A percentile compares a stretch with the other conserved stretches of the same genome.
Conservation (phyloP, 345 rosid species). For the Moringa oleifera region DNA sequence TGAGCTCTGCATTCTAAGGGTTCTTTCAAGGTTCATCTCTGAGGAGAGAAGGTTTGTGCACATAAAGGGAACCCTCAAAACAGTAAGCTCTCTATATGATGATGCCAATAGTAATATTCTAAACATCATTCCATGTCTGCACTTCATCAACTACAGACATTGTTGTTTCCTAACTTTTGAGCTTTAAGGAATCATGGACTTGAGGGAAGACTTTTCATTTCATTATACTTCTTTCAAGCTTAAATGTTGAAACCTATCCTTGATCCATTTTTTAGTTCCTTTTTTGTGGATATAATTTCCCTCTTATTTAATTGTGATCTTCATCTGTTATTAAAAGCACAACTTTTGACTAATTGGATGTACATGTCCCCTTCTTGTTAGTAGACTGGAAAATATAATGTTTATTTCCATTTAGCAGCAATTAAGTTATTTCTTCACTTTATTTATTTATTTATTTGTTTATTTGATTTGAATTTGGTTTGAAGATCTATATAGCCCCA, state of each 20-base stretch:
- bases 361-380: neutral
- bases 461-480: slow-evolving; percentile 16
- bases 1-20: slow-evolving; percentile 87
- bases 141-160: neutral
- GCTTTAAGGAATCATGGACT: no score
- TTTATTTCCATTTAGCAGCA: slow-evolving; percentile 8
- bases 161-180: neutral
- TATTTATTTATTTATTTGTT: slow-evolving; percentile 17
- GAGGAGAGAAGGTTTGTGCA: slow-evolving; percentile 57
- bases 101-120: neutral
- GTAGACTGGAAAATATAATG: slow-evolving; percentile 3
- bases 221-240: no score
- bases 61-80: slow-evolving; percentile 78
- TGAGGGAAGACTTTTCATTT: no score
- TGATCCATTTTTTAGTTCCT: no score
- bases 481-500: slow-evolving; percentile 85
- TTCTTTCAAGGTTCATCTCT: slow-evolving; percentile 66
- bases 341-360: neutral
- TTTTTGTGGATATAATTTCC: no score
- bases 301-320: no score
- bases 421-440: slow-evolving; percentile 7
- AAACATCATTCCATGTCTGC: neutral
- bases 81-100: slow-evolving; percentile 39
- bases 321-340: neutral
- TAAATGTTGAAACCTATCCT: no score